Evolutionary conservation across 2,329 filamentous ascomycete genomes (phyloP).

Genomic region (Phaeosphaeria sp.): DNA sequence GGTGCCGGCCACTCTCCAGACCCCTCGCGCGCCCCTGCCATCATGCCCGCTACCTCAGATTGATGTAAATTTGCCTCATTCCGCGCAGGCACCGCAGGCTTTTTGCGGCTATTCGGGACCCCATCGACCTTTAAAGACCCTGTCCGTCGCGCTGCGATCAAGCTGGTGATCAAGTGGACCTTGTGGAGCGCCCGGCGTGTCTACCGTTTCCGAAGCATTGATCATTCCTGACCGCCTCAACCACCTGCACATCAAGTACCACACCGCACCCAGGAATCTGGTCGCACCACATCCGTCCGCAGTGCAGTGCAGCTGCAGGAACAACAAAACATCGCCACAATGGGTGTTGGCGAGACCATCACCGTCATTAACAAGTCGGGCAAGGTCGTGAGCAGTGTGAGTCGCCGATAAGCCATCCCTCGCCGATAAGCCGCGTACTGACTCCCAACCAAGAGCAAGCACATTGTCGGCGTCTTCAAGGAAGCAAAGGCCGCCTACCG

Average conservation of each 20-base stretch:
- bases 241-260: constrained; percentile 24
- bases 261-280: constrained; percentile 16
- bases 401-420: constrained; percentile 44
- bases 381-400: constrained; percentile 86
- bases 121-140: constrained; percentile 9
- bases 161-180: constrained; percentile 23
- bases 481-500: constrained; percentile 88
- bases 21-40: constrained; percentile 26
- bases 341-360: constrained; percentile 71
- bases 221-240: constrained; percentile 40
- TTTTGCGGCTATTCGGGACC: constrained; percentile 5
- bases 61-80: constrained; percentile 35
- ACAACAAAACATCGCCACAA: constrained; percentile 23
- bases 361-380: constrained; percentile 91
- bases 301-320: constrained; percentile 27
- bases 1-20: constrained; percentile 14
- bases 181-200: constrained; percentile 26
- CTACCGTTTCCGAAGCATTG: constrained; percentile 32
- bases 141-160: constrained; percentile 10
- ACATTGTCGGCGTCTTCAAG: constrained; percentile 88
- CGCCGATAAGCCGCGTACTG: constrained; percentile 16
- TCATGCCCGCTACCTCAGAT: constrained; percentile 21
- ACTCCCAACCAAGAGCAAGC: constrained; percentile 73
- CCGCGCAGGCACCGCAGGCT: constrained; percentile 9
- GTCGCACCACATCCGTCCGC: constrained; percentile 27